Base-by-base conservation (phyloP, 345 rosid genomes). In the Triadica sebifera region DNA sequence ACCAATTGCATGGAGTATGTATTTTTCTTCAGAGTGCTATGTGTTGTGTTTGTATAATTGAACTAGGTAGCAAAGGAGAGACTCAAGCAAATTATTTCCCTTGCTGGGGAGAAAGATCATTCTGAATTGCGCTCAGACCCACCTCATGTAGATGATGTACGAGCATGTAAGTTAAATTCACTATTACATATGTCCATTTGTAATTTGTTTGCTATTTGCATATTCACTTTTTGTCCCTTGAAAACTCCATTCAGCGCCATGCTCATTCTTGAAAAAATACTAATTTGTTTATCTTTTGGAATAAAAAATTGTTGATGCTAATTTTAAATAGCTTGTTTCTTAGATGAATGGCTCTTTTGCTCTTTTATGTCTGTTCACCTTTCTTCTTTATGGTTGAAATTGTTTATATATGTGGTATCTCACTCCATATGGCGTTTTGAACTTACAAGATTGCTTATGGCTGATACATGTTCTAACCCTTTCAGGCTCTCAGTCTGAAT, bases 401-500 rank as follows among this genome's bases (percentile, higher is more conserved):
- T n/a, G 16, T 20, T 38, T 39, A 11, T 72, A 34, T 25, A 50
- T 17, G 2, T 50, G 1, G 47, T 38, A 11, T n/a, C 15, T 19
- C 69, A n/a, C 50, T 62, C 39, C 12, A 29, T 49, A 13, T 52
- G 62, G 5, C 12, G 49, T 24, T 52, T 38, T 78, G 50, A 47
- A 61, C 39, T 69, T 74, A 4, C 47, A 34, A 5, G 2, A 24
- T 66, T 57, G 6, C 25, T 70, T 39, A 12, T 15, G 38, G 16
- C 12, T 79, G 47, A 66, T 65, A 70, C 12, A 67, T 71, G 22
- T 69, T 52, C 52, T 64, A 8, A 72, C 19, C 67, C 59, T 57
- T 86, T 81, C 90, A 95, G 99, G 87, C 62, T 80, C 89, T 56
- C 88, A 86, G 74, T 87, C 93, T 78, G 92, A 91, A 81, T 79